Evolutionary conservation across 306 rosid species (phyloP).

Genomic region (Rubus parviflorus): DNA sequence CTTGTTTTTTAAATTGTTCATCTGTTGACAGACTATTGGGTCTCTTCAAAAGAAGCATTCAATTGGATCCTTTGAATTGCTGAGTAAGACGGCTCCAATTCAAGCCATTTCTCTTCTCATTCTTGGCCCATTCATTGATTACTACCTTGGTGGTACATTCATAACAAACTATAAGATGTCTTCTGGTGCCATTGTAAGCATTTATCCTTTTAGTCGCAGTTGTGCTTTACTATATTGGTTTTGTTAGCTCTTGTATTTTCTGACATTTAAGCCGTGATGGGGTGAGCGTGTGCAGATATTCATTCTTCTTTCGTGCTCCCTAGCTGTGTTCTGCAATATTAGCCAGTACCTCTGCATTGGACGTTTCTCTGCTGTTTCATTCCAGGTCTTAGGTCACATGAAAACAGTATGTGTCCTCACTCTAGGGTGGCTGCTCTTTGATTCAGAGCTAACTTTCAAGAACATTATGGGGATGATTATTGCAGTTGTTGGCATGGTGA

Average conservation of each 20-base stretch:
- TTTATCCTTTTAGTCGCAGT: conserved; percentile 4
- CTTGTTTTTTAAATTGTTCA: background rate
- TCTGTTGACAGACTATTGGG: conserved; percentile 74
- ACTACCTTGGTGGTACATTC: conserved; percentile 62
- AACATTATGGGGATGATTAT: conserved; percentile 82
- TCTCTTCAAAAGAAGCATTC: conserved; percentile 93
- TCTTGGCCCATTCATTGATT: conserved; percentile 81
- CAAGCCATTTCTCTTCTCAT: conserved; percentile 80
- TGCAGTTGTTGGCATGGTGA: conserved; percentile 78
- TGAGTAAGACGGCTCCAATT: conserved; percentile 95
- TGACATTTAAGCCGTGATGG: background rate
- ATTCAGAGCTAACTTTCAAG: conserved; percentile 75
- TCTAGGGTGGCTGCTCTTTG: conserved; percentile 86
- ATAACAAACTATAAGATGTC: conserved; percentile 72
- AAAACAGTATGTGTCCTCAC: conserved; percentile 88
- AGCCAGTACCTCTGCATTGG: conserved; percentile 97
- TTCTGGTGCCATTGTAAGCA: conserved; percentile 73
- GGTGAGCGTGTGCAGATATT: conserved; percentile 55
- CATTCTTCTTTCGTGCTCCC: conserved; percentile 73
- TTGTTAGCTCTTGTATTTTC: background rate
- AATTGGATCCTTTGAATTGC: conserved; percentile 93
- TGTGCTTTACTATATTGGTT: background rate
- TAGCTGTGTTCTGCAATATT: conserved; percentile 84
- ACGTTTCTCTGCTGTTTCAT: conserved; percentile 85
- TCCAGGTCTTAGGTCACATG: conserved; percentile 98